Conservation (phyloP, 2,329 filamentous ascomycete genomes). For the Verticillium tricorpus region DNA sequence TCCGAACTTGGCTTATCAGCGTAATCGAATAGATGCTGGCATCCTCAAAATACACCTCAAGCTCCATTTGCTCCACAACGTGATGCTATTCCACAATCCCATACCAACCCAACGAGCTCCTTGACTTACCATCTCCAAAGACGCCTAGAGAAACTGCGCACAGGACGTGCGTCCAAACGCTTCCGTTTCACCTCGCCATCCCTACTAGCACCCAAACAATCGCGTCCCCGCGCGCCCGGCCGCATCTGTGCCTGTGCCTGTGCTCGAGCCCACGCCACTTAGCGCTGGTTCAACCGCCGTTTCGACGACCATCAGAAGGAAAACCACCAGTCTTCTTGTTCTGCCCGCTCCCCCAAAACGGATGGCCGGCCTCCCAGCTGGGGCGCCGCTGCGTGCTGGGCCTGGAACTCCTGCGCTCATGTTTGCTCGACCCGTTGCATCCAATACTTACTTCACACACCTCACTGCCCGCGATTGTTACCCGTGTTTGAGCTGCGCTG, state of each 20-base stretch:
- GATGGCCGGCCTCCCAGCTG: neutral
- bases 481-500: neutral
- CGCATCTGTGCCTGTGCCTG: neutral
- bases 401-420: neutral
- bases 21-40: conserved; percentile 7
- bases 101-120: neutral
- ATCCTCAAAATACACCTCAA: neutral
- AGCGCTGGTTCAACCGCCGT: neutral
- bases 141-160: neutral
- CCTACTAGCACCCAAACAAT: neutral
- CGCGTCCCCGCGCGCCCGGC: neutral
- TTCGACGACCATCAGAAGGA: neutral
- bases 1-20: neutral
- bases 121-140: neutral
- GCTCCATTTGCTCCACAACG: neutral
- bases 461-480: neutral
- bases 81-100: neutral
- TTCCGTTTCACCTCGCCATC: neutral
- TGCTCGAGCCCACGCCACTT: conserved; percentile 1
- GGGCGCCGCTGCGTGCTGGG: neutral
- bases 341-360: neutral
- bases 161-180: neutral
- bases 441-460: neutral
- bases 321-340: neutral
- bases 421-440: neutral